These are phyloP conservation scores for Chalciporus pseudorubinellus DNA, from an alignment of 768 basidiomycete species.

Conservation along the genomic window DNA sequence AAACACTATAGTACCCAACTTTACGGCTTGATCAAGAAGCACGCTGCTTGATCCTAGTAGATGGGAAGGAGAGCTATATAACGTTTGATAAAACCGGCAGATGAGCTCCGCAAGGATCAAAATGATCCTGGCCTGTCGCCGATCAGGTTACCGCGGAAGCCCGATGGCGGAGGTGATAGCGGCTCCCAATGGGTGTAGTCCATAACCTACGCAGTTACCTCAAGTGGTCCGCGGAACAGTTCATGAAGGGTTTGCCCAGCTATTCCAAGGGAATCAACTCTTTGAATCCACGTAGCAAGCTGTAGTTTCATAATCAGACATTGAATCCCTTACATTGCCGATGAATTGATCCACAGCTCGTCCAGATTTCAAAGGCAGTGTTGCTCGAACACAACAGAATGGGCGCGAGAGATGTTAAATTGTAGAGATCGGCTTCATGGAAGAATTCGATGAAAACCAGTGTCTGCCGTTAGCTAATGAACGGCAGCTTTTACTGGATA, in stretches of 20 bases:
- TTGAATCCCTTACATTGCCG: conserved; percentile 8
- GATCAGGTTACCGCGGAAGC: conserved; percentile 16
- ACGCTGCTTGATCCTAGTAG: neutral
- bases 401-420: neutral
- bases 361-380: conserved; percentile 1
- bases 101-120: conserved; percentile 21
- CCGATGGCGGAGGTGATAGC: conserved; percentile 20
- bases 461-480: neutral
- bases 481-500: neutral
- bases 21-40: conserved; percentile 16
- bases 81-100: conserved; percentile 12
- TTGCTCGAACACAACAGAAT: neutral
- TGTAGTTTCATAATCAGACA: conserved; percentile 4
- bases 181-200: conserved; percentile 10
- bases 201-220: conserved; percentile 16
- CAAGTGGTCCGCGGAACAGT: conserved; percentile 24
- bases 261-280: conserved; percentile 24
- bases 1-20: neutral
- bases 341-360: conserved; percentile 2
- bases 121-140: conserved; percentile 10
- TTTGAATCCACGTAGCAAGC: conserved; percentile 6
- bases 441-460: neutral
- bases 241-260: neutral
- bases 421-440: neutral
- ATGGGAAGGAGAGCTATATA: conserved; percentile 10